Evolutionary conservation across 2,329 filamentous ascomycete species (phyloP).

Genomic region (Aspergillus melleus): DNA sequence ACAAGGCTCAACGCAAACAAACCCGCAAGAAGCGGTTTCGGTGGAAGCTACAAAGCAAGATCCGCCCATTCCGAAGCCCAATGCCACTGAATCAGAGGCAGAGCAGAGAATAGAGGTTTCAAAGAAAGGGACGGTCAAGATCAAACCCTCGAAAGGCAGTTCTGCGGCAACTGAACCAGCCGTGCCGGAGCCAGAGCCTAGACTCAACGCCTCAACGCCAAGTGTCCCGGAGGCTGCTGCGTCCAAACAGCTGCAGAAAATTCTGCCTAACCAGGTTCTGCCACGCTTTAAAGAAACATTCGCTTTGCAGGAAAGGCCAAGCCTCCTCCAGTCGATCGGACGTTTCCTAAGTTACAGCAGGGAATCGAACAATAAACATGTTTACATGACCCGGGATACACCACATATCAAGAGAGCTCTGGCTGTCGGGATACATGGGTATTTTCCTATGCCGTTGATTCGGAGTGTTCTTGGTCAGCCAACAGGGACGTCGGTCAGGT

Average conservation of each 20-base stretch:
- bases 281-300: conserved; percentile 51
- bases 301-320: conserved; percentile 51
- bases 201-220: conserved; percentile 16
- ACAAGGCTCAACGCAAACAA: conserved; percentile 25
- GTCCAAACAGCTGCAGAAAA: conserved; percentile 37
- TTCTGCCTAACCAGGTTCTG: conserved; percentile 49
- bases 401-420: conserved; percentile 80
- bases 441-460: conserved; percentile 83
- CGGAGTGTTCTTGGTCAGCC: conserved; percentile 92
- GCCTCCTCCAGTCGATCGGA: conserved; percentile 61
- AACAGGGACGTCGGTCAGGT: conserved; percentile 91
- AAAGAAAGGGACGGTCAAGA: conserved; percentile 30
- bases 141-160: conserved; percentile 28
- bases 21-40: conserved; percentile 27
- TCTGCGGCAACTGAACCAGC: conserved; percentile 23
- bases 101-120: conserved; percentile 27
- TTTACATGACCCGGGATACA: conserved; percentile 67
- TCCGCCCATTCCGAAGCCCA: conserved; percentile 16
- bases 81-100: conserved; percentile 20
- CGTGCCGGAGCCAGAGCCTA: conserved; percentile 19
- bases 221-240: conserved; percentile 34
- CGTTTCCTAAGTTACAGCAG: conserved; percentile 51
- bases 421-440: conserved; percentile 90
- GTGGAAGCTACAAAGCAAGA: conserved; percentile 25
- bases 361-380: conserved; percentile 64